A percentile compares a stretch with the other conserved stretches of the same genome.
Evolutionary conservation across 164 flowering plant species (phyloP).

Genomic region (Vitis amurensis): DNA sequence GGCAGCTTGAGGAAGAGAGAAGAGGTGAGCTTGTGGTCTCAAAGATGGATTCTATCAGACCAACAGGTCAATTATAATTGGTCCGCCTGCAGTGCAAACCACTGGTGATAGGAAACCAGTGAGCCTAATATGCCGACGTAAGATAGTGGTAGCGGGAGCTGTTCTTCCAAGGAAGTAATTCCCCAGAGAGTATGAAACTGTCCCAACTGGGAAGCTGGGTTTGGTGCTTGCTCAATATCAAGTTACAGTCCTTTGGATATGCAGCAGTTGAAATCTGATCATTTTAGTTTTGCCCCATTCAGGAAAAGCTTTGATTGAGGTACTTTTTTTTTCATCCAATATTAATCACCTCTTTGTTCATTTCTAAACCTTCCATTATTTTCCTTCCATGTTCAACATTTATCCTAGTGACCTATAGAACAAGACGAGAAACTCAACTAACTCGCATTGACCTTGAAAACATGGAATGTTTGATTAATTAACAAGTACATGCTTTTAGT

Average conservation of each 20-base stretch:
- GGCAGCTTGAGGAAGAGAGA: constrained; percentile 92
- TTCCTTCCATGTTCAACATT: too few relatives aligned
- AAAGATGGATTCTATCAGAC: constrained; percentile 96
- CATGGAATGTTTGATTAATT: too few relatives aligned
- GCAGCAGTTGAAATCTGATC: constrained; percentile 73
- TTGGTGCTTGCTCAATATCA: constrained; percentile 41
- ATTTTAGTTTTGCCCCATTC: constrained; percentile 57
- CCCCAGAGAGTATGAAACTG: constrained; percentile 44
- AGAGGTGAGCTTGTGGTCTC: constrained; percentile 99
- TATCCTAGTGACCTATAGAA: too few relatives aligned
- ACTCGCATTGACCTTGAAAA: too few relatives aligned
- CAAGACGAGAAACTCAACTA: too few relatives aligned
- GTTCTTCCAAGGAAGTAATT: constrained; percentile 49
- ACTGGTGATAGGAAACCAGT: constrained; percentile 37
- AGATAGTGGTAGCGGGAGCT: constrained; percentile 65
- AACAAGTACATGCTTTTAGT: too few relatives aligned
- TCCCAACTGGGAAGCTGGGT: constrained; percentile 28
- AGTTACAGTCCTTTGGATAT: constrained; percentile 54
- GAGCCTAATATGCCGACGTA: constrained; percentile 40
- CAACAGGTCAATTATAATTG: constrained; percentile 95
- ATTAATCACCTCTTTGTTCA: background rate
- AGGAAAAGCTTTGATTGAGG: constrained; percentile 59
- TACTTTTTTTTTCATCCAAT: constrained; percentile 17
- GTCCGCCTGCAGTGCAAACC: constrained; percentile 36
- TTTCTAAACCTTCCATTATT: background rate